Base-by-base conservation (phyloP, 2,329 filamentous ascomycete genomes). In the Fusarium brachygibbosum region DNA sequence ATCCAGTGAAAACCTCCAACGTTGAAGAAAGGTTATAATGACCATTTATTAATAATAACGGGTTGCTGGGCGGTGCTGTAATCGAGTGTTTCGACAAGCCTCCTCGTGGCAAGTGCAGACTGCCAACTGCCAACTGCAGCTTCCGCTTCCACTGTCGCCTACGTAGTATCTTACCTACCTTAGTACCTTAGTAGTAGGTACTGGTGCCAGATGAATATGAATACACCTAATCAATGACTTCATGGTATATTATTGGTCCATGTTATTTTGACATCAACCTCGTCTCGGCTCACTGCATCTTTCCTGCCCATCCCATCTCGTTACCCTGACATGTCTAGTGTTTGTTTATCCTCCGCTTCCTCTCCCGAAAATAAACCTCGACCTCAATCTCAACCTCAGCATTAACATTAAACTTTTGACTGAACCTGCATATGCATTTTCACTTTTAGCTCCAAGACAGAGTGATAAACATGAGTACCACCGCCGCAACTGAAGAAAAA, bases 401-500 rank as follows among this genome's bases (percentile, higher is more conserved):
- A 50, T 19, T 23, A 28, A 14, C 13, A 28, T 38, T 28, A 38
- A 28, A 14, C 48, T 35, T 28, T 19, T 8, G n/a, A 51, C 19
- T 12, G 9, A 51, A 40, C 7, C 17, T 19, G 11, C 9, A 25
- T 29, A 21, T n/a, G 9, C 4, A 38, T 29, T 28, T 28, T 40
- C 11, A 38, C 13, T 19, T 29, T 19, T 4, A 19, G 13, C 14
- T 28, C 34, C 19, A 29, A 19, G 28, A 17, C 7, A 40, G 34
- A 28, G 17, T 40, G 28, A 10, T 28, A 10, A 31, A 40, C 11
- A 67, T 67, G 63, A 44, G 25, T 25, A n/a, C 40, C 10, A 19
- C 38, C 23, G 37, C 41, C 13, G 46, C 46, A 17, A 40, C 25
- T 19, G 23, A 25, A 25, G 35, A 44, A n/a, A 32, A 44, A 25